Conservation (phyloP, 1,139 yeast genomes). For the Kodamaea anthophila region DNA sequence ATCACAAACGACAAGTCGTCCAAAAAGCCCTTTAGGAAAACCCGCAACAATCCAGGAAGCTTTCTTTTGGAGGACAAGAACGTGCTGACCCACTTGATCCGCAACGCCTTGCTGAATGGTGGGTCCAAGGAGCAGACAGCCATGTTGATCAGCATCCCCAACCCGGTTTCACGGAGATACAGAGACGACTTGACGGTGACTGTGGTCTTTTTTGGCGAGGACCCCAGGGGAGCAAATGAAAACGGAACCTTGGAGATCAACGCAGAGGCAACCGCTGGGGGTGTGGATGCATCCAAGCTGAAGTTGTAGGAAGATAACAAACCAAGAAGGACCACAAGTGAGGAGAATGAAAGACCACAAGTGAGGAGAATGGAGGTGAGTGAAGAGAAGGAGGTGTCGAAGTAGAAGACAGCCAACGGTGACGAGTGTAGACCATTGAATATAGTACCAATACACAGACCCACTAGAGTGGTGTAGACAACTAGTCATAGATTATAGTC, state of each 20-base stretch:
- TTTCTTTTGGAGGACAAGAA: conserved; percentile 72
- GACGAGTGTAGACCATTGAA: too few species aligned
- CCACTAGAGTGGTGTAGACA: too few species aligned
- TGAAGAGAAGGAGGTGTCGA: too few species aligned
- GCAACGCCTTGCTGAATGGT: conserved; percentile 89
- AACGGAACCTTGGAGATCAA: conserved; percentile 50
- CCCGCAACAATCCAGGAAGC: conserved; percentile 19
- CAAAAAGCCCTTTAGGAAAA: conserved; percentile 39
- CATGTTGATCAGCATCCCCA: conserved; percentile 87
- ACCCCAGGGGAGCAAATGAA: conserved; percentile 35
- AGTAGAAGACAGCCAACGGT: too few species aligned
- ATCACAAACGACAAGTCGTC: conserved; percentile 49
- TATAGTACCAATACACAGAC: too few species aligned
- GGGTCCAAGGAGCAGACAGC: conserved; percentile 83
- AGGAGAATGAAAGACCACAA: background rate
- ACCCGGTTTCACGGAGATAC: conserved; percentile 85
- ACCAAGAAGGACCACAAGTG: background rate
- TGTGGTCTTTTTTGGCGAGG: conserved; percentile 82
- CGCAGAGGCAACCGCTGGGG: conserved; percentile 53
- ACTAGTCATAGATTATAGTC: too few species aligned
- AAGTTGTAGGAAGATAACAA: conserved; percentile 27
- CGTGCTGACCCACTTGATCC: conserved; percentile 85
- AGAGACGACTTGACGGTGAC: conserved; percentile 96
- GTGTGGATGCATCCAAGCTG: conserved; percentile 43
- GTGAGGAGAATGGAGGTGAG: conserved; percentile 1